phyloP scores from a whole-genome alignment of 495 filamentous ascomycete species.

The Aspergillus nidulans region DNA sequence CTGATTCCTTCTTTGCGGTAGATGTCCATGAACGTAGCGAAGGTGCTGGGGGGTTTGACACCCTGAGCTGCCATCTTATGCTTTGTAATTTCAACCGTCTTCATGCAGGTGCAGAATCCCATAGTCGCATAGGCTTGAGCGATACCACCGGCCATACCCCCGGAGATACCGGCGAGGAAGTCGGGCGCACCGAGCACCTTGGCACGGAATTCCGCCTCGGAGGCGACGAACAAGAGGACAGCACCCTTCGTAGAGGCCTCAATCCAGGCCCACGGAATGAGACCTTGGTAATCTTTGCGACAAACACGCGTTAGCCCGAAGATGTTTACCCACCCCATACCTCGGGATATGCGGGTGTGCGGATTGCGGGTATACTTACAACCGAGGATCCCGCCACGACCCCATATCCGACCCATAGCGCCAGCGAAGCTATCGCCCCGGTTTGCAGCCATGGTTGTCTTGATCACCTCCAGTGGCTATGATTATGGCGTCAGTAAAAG shows the following conservation, averaged over 20 bases:
- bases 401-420: slow-evolving; percentile 84
- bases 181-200: slow-evolving; percentile 73
- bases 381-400: slow-evolving; percentile 87
- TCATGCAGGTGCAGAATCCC: slow-evolving; percentile 99
- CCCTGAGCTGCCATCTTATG: slow-evolving; percentile 86
- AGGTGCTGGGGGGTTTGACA: slow-evolving; percentile 80
- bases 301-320: slow-evolving; percentile 11
- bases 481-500: slow-evolving; percentile 18
- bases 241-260: slow-evolving; percentile 99
- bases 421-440: slow-evolving; percentile 79
- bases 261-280: slow-evolving; percentile 99
- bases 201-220: slow-evolving; percentile 94
- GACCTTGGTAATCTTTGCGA: slow-evolving; percentile 87
- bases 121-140: slow-evolving; percentile 98
- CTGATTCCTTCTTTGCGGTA: slow-evolving; percentile 90
- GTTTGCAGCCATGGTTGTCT: slow-evolving; percentile 99
- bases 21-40: slow-evolving; percentile 93
- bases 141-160: slow-evolving; percentile 91
- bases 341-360: slow-evolving; percentile 13
- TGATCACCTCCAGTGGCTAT: slow-evolving; percentile 93
- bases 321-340: slow-evolving; percentile 19
- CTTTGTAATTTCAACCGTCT: slow-evolving; percentile 99
- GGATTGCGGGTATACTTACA: slow-evolving; percentile 59
- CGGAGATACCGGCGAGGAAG: slow-evolving; percentile 82
- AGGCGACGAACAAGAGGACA: slow-evolving; percentile 97